Evolutionary conservation across 2,329 filamentous ascomycete genomes (phyloP).

Genomic region (Aspergillus luchuensis): DNA sequence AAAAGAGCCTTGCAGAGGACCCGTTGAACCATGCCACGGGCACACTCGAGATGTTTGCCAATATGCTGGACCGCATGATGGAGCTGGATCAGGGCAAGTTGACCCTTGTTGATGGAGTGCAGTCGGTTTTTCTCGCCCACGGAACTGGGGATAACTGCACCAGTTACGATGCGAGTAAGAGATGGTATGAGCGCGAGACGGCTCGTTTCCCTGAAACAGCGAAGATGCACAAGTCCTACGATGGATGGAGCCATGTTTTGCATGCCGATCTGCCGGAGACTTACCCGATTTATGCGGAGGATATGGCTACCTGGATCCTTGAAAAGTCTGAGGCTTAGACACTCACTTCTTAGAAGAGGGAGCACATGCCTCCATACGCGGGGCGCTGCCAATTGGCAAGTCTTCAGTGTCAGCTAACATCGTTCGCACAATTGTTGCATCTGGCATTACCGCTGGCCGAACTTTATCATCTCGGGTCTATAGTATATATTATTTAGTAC

Average conservation of each 20-base stretch:
- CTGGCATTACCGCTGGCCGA: no score
- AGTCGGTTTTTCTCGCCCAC: conserved; percentile 13
- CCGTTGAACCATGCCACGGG: conserved; percentile 10
- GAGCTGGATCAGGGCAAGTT: neutral
- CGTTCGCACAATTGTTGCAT: no score
- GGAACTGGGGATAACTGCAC: conserved; percentile 11
- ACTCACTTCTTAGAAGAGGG: fast-evolving
- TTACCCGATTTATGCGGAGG: neutral
- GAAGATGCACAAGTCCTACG: conserved; percentile 9
- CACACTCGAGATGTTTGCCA: conserved; percentile 11
- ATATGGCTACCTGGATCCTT: neutral
- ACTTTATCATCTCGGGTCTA: no score
- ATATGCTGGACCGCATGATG: conserved; percentile 9
- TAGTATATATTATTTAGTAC: no score
- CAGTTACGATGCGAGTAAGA: conserved; percentile 9
- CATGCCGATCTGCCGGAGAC: conserved; percentile 11
- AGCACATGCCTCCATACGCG: neutral
- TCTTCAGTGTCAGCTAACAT: no score
- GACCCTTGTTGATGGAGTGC: neutral
- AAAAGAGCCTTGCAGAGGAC: conserved; percentile 3
- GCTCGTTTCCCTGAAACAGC: neutral
- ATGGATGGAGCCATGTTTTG: conserved; percentile 12
- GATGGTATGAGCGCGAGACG: conserved; percentile 13
- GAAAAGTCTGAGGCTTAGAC: neutral
- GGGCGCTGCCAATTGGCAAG: no score